Conservation (phyloP, 257 asterid species). For the Solanum paucissectum region DNA sequence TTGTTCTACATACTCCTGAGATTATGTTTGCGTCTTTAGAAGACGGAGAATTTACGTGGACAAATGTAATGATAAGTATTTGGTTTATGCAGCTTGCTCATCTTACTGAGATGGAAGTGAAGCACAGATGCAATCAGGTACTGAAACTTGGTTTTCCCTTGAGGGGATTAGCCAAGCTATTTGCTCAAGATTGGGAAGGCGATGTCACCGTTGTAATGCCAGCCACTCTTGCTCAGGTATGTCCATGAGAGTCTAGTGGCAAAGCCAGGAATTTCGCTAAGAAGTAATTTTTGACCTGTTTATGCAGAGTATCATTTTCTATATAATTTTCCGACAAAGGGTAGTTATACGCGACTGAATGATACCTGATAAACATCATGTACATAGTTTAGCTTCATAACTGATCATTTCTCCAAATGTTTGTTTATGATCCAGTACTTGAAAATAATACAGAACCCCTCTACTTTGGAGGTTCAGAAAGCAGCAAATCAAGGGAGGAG, state of each 20-base stretch:
- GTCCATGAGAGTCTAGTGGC: neutral
- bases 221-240: constrained; percentile 92
- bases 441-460: constrained; percentile 80
- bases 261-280: neutral
- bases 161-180: constrained; percentile 81
- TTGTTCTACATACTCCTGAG: neutral
- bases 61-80: neutral
- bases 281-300: neutral
- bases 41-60: neutral
- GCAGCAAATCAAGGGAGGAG: constrained; percentile 90
- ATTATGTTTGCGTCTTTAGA: neutral
- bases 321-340: neutral
- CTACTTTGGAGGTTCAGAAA: constrained; percentile 67
- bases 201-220: constrained; percentile 96
- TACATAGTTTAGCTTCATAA: neutral
- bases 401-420: neutral
- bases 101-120: constrained; percentile 92
- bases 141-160: constrained; percentile 87
- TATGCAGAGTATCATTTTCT: neutral
- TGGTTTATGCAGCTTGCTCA: constrained; percentile 61
- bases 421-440: constrained; percentile 37
- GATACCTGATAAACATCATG: neutral
- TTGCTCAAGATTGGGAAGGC: constrained; percentile 99
- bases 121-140: constrained; percentile 82
- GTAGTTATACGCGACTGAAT: neutral